phyloP scores from a whole-genome alignment of 495 filamentous ascomycete species.

The Daldinia vernicosa region DNA sequence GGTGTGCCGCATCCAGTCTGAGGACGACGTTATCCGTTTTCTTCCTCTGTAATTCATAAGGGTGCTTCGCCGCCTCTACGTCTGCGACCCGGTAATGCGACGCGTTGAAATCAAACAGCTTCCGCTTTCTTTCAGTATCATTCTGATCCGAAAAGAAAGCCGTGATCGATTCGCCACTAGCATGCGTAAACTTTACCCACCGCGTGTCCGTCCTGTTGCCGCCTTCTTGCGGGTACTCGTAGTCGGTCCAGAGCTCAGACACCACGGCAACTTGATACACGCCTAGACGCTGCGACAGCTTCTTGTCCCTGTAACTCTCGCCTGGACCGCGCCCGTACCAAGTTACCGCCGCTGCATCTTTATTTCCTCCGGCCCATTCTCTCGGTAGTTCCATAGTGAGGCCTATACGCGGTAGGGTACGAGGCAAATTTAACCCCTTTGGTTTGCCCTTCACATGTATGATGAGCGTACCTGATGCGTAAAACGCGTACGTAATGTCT shows the following conservation, averaged over 20 bases:
- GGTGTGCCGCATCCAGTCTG: conserved; percentile 64
- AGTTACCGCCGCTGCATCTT: conserved; percentile 46
- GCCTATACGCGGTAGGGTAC: conserved; percentile 66
- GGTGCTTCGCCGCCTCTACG: conserved; percentile 65
- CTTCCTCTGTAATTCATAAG: conserved; percentile 62
- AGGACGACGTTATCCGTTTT: conserved; percentile 61
- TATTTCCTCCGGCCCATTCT: conserved; percentile 42
- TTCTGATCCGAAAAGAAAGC: conserved; percentile 40
- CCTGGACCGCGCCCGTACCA: conserved; percentile 73
- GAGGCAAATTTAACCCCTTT: conserved; percentile 53
- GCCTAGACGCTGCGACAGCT: conserved; percentile 62
- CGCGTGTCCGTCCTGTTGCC: conserved; percentile 68
- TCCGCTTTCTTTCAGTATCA: conserved; percentile 31
- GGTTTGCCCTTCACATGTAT: conserved; percentile 56
- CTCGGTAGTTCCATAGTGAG: conserved; percentile 56
- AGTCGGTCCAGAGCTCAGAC: conserved; percentile 61
- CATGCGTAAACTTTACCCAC: conserved; percentile 58
- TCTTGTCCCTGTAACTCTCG: conserved; percentile 70
- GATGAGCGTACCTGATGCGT: conserved; percentile 50
- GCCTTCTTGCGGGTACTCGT: conserved; percentile 71
- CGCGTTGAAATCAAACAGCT: conserved; percentile 62
- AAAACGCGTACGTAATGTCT: conserved; percentile 59
- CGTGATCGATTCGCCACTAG: conserved; percentile 48
- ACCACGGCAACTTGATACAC: conserved; percentile 54
- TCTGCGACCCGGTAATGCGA: conserved; percentile 58